Evolutionary conservation across 2,329 filamentous ascomycete genomes (phyloP), one percentile per base, ranked within the genome.

Genomic region (Fusarium pilosicola): DNA sequence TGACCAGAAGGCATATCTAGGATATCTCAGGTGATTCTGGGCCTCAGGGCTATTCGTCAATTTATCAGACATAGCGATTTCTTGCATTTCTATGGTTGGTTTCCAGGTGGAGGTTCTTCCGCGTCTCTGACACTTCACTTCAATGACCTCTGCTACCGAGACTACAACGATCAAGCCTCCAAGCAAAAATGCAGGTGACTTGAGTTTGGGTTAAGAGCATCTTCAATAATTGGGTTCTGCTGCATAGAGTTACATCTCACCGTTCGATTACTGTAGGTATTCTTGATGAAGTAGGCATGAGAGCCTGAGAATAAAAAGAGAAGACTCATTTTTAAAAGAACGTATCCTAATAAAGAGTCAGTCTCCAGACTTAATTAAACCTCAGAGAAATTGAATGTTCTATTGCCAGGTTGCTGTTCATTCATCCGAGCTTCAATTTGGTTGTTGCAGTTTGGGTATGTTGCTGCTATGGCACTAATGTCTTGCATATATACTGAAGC

Each of bases 401-500:
- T 10, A 26, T 17, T 20, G 3, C 10, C 18, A 9, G 3, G 18
- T n/a, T 54, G 7, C 51, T 39, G 3, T 28, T 54, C 10, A 22
- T 28, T 17, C 20, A 54, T 17, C 8, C 26, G 7, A 34, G 28
- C 17, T 26, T 56, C 52, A 12, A 30, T 32, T 24, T 14, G 3
- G 22, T 32, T 9, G 17, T 3, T 6, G 6, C 6, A 20, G 15
- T 42, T 20, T 18, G 4, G 24, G 6, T 24, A 22, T 17, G 6
- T 15, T 60, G 7, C 7, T 17, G 17, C 17, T 36, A 36, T 10
- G 8, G 17, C 9, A 10, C 1, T 0, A 0, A 22, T 6, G 1
- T 20, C 13, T 1, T 13, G 24, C 0, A 26, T 54, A n/a, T 65
- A 52, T 39, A 32, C 3, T 3, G 4, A 22, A 20, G 7, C 4